Evolutionary conservation across 2,329 filamentous ascomycete species (phyloP), one percentile per base, ranked within the genome.

Genomic region (Microthyrium microscopicum): DNA sequence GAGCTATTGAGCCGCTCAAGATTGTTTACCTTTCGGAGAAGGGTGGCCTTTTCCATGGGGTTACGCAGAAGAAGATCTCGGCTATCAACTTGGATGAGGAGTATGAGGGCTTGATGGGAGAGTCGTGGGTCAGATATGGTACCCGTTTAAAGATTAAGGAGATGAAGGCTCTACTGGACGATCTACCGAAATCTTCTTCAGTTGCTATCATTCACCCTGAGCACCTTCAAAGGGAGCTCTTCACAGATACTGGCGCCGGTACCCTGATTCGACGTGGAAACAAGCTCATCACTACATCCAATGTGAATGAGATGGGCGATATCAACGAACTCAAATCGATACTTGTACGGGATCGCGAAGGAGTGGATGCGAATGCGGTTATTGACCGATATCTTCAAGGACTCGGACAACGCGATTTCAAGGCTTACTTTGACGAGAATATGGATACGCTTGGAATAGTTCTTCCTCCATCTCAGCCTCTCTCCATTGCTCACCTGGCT

Each of bases 1-100:
- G 82, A 39, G 73, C 80, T 36, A 64, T 98, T 34, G 77, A 95
- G 57, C 89, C 89, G 18, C 63, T 95, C 48, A 98, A 98, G 72
- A 87, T 95, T 40, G 85, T 98, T 39, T 98, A 94, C 54, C 68
- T 95, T n/a, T 91, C 84, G 4, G 89, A 98, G 62, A 95, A 95
- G 68, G 89, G 89, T 31, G 89, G 87, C 5, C 62, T 98, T 21
- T 92, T 93, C 59, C 83, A 95, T 52, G 85, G 84, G 39, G 81
- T 92, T 42, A 81, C 77, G n/a, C 79, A 78, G 38, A 77, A 87
- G 63, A 92, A 93, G 63, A 95, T 95, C 50, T 93, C 87, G 5
- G 81, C 79, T 39, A 95, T 95, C 60, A 95, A 95, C 60, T 66
- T 98, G 37, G 89, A 98, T 51, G 85, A 92, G 58, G 89, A 98